These are phyloP conservation scores for Umbelopsis vinacea DNA, from an alignment of 192 early-diverging fungal genomes.

Conservation along the genomic window DNA sequence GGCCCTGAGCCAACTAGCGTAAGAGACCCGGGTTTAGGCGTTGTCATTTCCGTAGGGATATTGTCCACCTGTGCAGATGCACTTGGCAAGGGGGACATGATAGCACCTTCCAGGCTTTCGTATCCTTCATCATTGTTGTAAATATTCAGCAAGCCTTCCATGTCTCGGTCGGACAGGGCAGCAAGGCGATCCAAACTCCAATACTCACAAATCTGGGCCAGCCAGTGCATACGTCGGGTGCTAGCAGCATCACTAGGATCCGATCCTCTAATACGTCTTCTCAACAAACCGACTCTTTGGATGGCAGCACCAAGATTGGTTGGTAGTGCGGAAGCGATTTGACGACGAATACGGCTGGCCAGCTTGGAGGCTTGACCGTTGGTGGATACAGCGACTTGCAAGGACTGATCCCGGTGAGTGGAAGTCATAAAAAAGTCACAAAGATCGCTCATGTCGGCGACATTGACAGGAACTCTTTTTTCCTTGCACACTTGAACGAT, in stretches of 20 bases:
- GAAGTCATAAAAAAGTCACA: constrained; percentile 86
- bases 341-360: constrained; percentile 65
- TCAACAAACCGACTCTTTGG: constrained; percentile 56
- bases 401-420: constrained; percentile 64
- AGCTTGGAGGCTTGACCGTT: constrained; percentile 74
- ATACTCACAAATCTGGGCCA: constrained; percentile 61
- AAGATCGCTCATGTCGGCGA: constrained; percentile 71
- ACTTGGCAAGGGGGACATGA: background rate
- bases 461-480: constrained; percentile 72
- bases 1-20: constrained; percentile 86
- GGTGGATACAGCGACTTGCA: constrained; percentile 82
- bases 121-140: constrained; percentile 46
- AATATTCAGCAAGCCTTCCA: constrained; percentile 50
- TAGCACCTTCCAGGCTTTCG: constrained; percentile 24
- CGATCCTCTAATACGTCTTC: constrained; percentile 43
- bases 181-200: constrained; percentile 58
- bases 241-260: constrained; percentile 51
- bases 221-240: constrained; percentile 55
- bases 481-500: constrained; percentile 47
- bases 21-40: constrained; percentile 61
- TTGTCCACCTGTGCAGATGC: constrained; percentile 76
- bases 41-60: constrained; percentile 72
- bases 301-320: constrained; percentile 63
- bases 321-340: constrained; percentile 65
- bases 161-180: constrained; percentile 40